These are phyloP conservation scores for Mycena galericulata DNA, from an alignment of 768 basidiomycete genomes.

Conservation along the genomic window DNA sequence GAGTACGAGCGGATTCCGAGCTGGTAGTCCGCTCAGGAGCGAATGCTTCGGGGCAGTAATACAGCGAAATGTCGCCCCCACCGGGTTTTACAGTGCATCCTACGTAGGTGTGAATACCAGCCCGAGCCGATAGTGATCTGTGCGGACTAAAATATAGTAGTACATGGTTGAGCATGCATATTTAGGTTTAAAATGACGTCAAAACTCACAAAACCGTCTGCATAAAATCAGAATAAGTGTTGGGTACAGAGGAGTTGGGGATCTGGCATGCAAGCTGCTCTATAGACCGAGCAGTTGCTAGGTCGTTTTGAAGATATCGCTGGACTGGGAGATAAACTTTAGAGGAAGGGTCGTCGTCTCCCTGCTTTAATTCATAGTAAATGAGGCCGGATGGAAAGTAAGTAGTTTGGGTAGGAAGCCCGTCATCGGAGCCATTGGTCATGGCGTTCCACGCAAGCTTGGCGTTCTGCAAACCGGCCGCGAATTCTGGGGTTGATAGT, in stretches of 20 bases:
- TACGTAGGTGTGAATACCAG: conserved; percentile 26
- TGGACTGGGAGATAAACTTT: conserved; percentile 24
- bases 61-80: conserved; percentile 14
- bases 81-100: conserved; percentile 14
- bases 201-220: conserved; percentile 9
- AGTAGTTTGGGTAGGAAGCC: not conserved
- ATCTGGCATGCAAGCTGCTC: not conserved
- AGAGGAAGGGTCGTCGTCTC: conserved; percentile 5
- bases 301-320: conserved; percentile 7
- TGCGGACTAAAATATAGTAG: conserved; percentile 9
- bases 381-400: conserved; percentile 10
- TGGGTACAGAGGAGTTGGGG: not conserved
- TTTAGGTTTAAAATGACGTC: too few relatives aligned
- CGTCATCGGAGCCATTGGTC: too few relatives aligned
- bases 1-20: not conserved
- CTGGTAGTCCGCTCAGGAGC: conserved; percentile 5
- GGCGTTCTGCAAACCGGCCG: too few relatives aligned
- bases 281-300: not conserved
- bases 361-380: conserved; percentile 19
- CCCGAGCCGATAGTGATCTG: conserved; percentile 3
- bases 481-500: too few relatives aligned
- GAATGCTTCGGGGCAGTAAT: conserved; percentile 26
- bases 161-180: too few relatives aligned
- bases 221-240: not conserved
- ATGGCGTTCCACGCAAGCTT: too few relatives aligned